Percentiles rank a stretch among this genome's conserved stretches.
These are phyloP conservation scores for Naegleria fowleri DNA, from an alignment of 208 protist species.

Conservation along the genomic window DNA sequence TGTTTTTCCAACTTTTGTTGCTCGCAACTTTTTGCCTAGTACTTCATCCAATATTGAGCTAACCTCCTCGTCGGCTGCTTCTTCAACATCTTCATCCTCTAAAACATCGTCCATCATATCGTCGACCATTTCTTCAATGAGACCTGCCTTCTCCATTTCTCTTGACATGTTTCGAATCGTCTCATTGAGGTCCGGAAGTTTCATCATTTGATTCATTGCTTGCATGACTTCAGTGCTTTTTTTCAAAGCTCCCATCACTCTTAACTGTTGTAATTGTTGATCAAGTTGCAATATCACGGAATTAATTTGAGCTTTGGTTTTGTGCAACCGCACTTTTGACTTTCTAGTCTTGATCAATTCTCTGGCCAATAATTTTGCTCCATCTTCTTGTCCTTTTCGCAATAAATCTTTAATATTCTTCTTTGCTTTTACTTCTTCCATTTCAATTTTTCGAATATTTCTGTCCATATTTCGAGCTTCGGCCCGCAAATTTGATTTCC, in stretches of 20 bases:
- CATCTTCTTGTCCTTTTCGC: conserved; percentile 60
- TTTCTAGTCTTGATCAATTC: conserved; percentile 68
- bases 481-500: conserved; percentile 61
- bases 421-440: conserved; percentile 74
- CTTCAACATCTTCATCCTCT: conserved; percentile 70
- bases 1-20: not conserved
- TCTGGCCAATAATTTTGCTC: conserved; percentile 70
- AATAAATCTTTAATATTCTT: conserved; percentile 64
- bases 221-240: conserved; percentile 69
- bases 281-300: conserved; percentile 74
- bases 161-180: conserved; percentile 66
- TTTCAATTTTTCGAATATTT: conserved; percentile 64
- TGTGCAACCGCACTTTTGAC: conserved; percentile 66
- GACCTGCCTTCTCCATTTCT: conserved; percentile 75
- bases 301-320: conserved; percentile 78
- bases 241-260: conserved; percentile 61
- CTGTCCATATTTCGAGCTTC: conserved; percentile 72
- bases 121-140: conserved; percentile 78
- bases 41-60: conserved; percentile 74
- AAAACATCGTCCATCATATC: conserved; percentile 71
- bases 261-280: conserved; percentile 67
- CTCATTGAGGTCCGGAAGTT: conserved; percentile 63
- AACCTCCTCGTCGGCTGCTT: conserved; percentile 74
- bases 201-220: conserved; percentile 69
- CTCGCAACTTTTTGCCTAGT: conserved; percentile 57